phyloP scores from a whole-genome alignment of 139 green algal genomes.

The Tetraselmis striata region DNA sequence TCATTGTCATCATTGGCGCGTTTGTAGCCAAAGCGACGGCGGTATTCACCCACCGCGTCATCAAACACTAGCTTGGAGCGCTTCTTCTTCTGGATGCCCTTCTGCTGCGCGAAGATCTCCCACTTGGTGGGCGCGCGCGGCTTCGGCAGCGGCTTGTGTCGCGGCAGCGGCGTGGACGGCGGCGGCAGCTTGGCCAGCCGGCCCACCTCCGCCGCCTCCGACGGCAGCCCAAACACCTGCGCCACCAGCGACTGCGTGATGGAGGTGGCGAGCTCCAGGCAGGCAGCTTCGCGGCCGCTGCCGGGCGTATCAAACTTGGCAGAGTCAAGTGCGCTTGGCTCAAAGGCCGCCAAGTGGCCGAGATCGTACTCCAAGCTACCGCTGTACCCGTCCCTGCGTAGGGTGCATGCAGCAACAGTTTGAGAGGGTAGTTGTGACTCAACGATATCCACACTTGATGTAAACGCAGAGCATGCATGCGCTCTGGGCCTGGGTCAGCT shows the following conservation, averaged over 20 bases:
- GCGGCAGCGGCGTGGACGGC: conserved; percentile 61
- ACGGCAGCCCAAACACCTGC: conserved; percentile 68
- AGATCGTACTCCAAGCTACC: conserved; percentile 74
- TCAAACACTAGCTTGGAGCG: conserved; percentile 82
- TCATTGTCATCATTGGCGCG: conserved; percentile 68
- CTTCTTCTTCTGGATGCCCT: conserved; percentile 92
- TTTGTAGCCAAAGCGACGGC: conserved; percentile 84
- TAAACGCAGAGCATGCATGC: too few relatives aligned
- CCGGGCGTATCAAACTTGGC: background rate
- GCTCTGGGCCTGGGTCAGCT: too few relatives aligned
- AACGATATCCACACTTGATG: too few relatives aligned
- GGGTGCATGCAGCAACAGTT: too few relatives aligned
- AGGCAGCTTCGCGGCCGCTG: conserved; percentile 30
- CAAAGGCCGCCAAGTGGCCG: conserved; percentile 72
- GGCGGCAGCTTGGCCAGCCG: conserved; percentile 67
- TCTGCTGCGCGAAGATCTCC: conserved; percentile 89
- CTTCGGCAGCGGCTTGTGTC: conserved; percentile 78
- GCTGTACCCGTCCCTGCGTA: conserved; percentile 57
- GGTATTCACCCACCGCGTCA: conserved; percentile 67
- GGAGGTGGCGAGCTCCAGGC: conserved; percentile 40
- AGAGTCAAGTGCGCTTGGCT: conserved; percentile 55
- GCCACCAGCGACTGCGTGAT: conserved; percentile 66
- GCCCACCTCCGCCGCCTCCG: conserved; percentile 45
- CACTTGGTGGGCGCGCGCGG: conserved; percentile 78
- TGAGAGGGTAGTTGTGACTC: too few relatives aligned